Evolutionary conservation across 139 green algal genomes (phyloP).

Genomic region (Mesostigma viride): DNA sequence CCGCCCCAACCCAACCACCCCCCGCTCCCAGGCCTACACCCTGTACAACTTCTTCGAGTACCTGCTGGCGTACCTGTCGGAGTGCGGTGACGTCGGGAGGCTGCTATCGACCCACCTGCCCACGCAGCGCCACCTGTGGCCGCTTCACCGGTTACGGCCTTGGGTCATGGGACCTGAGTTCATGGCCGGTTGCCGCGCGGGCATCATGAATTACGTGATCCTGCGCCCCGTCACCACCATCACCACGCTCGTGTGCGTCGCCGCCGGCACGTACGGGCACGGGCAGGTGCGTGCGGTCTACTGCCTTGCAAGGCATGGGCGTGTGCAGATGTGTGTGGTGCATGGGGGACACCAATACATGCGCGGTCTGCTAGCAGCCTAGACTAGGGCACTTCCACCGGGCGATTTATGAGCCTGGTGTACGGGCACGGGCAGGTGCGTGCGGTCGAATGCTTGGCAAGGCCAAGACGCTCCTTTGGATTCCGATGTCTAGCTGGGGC

Average conservation of each 20-base stretch:
- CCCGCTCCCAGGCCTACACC: constrained; percentile 58
- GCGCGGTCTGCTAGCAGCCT: no score
- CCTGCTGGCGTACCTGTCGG: constrained; percentile 69
- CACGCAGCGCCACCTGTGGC: constrained; percentile 50
- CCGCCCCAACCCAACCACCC: no score
- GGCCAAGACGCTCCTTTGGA: no score
- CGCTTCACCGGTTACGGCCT: constrained; percentile 18
- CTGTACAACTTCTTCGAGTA: constrained; percentile 92
- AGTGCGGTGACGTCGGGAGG: constrained; percentile 43
- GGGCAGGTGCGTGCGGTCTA: no score
- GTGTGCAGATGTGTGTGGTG: no score
- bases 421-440: constrained; percentile 61
- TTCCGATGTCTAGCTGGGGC: no score
- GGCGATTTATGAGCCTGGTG: no score
- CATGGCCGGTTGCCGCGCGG: constrained; percentile 46
- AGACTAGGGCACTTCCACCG: no score
- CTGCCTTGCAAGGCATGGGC: no score
- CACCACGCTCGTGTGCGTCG: constrained; percentile 42
- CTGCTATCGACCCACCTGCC: constrained; percentile 41
- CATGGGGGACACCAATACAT: no score
- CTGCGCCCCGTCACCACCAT: constrained; percentile 62
- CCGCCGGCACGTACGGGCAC: constrained; percentile 47
- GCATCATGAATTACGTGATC: constrained; percentile 84
- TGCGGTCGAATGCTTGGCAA: no score
- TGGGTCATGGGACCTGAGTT: constrained; percentile 38